Evolutionary conservation across 1,284 basidiomycete species (phyloP), one percentile per base, ranked within the genome.

Genomic region (Austropuccinia psidii): DNA sequence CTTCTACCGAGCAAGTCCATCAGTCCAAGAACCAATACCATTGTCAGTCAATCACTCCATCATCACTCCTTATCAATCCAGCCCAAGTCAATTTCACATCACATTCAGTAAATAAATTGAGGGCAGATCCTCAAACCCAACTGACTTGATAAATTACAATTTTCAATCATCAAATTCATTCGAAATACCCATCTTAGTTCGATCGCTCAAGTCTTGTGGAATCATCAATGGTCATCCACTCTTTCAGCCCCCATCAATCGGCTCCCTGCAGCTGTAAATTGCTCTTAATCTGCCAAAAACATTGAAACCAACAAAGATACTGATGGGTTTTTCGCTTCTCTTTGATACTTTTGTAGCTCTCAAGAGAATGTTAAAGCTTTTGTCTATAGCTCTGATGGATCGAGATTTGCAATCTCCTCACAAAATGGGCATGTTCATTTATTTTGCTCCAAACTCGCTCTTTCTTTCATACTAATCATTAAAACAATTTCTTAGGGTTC

Each of bases 331-430:
- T n/a, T 55, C 31, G 24, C 29, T 39, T 35, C 27, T 24, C 39
- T 35, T 45, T 8, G 35, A 37, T 43, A 17, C 19, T 41, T 49
- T 9, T 31, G 29, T 74, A 80, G 78, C 62, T 89, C 89, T 75
- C 87, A 90, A 76, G 85, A 84, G 45, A 83, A 86, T 75, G 88
- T 89, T 55, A 86, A 90, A 77, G 88, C 87, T 72, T 90, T 88
- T 81, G 85, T 86, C 78, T 97, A 97, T 83, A 94, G 91, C 79
- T 84, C 85, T 67, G 90, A 97, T 80, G 95, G 95, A 77, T 85
- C 89, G 79, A 85, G 91, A 77, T 90, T 90, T 78, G 93, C 92
- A 54, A 91, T 91, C 81, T 88, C 89, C 67, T 84, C 92, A 77
- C 87, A 90, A 37, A 84, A 84, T 74, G 83, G 84, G 89, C 91